Evolutionary conservation across 371 early-diverging fungal genomes (phyloP).

Genomic region (Funneliformis caledonium): DNA sequence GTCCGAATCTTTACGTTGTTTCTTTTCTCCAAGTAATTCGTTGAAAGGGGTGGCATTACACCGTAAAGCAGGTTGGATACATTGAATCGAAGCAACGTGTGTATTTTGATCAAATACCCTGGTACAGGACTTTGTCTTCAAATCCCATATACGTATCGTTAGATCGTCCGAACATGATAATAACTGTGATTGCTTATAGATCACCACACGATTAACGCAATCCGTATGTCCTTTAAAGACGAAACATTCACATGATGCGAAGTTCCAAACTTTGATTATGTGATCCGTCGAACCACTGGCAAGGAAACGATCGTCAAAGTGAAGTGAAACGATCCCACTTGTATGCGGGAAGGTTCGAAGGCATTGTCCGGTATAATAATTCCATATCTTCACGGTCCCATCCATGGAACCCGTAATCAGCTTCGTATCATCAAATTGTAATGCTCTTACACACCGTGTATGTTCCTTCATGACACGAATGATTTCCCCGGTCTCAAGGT

Average conservation of each 20-base stretch:
- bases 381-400: conserved; percentile 96
- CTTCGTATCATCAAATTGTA: conserved; percentile 86
- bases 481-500: conserved; percentile 73
- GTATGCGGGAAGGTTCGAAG: conserved; percentile 87
- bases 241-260: conserved; percentile 78
- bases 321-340: conserved; percentile 82
- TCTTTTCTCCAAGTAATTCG: not conserved
- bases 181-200: conserved; percentile 68
- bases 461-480: conserved; percentile 83
- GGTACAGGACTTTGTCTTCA: conserved; percentile 69
- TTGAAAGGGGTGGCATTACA: conserved; percentile 28
- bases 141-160: conserved; percentile 85
- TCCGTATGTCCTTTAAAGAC: conserved; percentile 84
- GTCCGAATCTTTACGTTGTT: not conserved
- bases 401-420: conserved; percentile 91
- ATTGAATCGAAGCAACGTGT: conserved; percentile 70
- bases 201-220: conserved; percentile 85
- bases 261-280: conserved; percentile 91
- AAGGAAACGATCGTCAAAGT: conserved; percentile 78
- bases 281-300: conserved; percentile 88
- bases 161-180: conserved; percentile 86
- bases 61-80: conserved; percentile 35
- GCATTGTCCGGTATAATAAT: conserved; percentile 87
- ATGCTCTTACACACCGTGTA: conserved; percentile 79
- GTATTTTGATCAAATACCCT: conserved; percentile 75